These are phyloP conservation scores for Ascochyta rabiei DNA, from an alignment of 2,329 filamentous ascomycete genomes.

Conservation along the genomic window DNA sequence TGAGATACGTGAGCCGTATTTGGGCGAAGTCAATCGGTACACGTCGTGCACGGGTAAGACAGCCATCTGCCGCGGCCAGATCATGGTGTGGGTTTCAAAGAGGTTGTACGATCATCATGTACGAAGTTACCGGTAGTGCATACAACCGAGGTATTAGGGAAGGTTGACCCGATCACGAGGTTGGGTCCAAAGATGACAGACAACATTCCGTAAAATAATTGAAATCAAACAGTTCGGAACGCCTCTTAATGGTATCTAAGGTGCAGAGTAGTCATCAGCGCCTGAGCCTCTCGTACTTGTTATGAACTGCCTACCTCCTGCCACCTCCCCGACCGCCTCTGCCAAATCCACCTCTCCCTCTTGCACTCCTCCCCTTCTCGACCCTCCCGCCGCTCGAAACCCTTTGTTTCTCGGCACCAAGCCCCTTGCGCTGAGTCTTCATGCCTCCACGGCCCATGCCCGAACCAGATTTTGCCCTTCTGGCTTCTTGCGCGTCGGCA, in stretches of 20 bases:
- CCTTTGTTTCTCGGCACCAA: conserved; percentile 47
- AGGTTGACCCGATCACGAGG: neutral
- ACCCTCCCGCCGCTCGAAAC: conserved; percentile 24
- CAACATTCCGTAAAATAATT: neutral
- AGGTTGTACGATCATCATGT: conserved; percentile 5
- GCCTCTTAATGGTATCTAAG: conserved; percentile 18
- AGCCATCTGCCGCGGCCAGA: neutral
- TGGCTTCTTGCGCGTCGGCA: conserved; percentile 40
- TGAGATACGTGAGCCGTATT: neutral
- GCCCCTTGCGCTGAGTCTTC: conserved; percentile 41
- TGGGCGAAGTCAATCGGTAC: neutral
- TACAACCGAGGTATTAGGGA: conserved; percentile 4
- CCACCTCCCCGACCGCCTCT: conserved; percentile 13
- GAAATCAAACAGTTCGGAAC: conserved; percentile 8
- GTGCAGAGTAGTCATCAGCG: conserved; percentile 14
- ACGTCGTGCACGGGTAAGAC: neutral
- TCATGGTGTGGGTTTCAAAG: neutral
- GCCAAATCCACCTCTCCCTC: conserved; percentile 18
- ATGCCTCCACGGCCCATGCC: conserved; percentile 36
- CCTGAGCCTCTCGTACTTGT: neutral
- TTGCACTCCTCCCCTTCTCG: conserved; percentile 26
- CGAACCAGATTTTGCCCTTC: conserved; percentile 45
- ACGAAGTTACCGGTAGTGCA: neutral
- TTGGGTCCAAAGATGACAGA: neutral
- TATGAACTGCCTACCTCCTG: neutral